Evolutionary conservation across 805 yeast genomes (phyloP).

Genomic region (Saccharomyces kudriavzevii): DNA sequence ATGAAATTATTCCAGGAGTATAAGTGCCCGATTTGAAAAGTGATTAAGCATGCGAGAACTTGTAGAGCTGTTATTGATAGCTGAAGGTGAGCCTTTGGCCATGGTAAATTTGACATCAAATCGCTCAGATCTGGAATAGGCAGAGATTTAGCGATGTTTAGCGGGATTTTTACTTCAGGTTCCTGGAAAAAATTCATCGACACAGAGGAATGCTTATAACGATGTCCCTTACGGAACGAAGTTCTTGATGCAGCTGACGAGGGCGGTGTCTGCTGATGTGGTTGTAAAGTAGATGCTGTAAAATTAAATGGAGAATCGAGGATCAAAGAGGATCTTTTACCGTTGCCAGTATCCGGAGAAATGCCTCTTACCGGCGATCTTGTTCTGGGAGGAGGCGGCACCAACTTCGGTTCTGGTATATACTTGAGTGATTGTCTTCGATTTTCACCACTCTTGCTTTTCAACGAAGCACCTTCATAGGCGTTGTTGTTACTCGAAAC

Average conservation of each 20-base stretch:
- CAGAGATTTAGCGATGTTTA: slow-evolving; percentile 62
- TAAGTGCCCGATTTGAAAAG: slow-evolving; percentile 53
- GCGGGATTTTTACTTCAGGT: slow-evolving; percentile 67
- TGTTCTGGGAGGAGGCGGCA: slow-evolving; percentile 24
- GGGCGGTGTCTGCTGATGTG: slow-evolving; percentile 12
- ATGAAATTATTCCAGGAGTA: slow-evolving; percentile 53
- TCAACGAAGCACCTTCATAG: not conserved
- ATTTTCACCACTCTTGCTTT: slow-evolving; percentile 6
- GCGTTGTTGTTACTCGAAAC: not conserved
- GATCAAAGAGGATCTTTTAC: slow-evolving; percentile 16
- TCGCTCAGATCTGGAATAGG: slow-evolving; percentile 47
- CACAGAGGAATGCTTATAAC: slow-evolving; percentile 92
- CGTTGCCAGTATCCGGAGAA: slow-evolving; percentile 22
- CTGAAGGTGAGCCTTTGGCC: slow-evolving; percentile 46
- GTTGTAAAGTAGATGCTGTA: slow-evolving; percentile 9
- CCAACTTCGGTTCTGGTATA: slow-evolving; percentile 26
- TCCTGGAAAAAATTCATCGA: slow-evolving; percentile 94
- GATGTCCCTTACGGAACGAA: slow-evolving; percentile 84
- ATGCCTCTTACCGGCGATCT: slow-evolving; percentile 25
- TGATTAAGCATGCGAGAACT: slow-evolving; percentile 41
- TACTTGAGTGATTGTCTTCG: slow-evolving; percentile 25
- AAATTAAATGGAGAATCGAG: slow-evolving; percentile 27
- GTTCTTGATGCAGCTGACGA: slow-evolving; percentile 34
- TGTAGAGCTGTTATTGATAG: slow-evolving; percentile 56
- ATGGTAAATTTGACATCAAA: slow-evolving; percentile 49